These are phyloP conservation scores for Arachnomyces sp. DNA, from an alignment of 2,329 filamentous ascomycete species.

Conservation along the genomic window DNA sequence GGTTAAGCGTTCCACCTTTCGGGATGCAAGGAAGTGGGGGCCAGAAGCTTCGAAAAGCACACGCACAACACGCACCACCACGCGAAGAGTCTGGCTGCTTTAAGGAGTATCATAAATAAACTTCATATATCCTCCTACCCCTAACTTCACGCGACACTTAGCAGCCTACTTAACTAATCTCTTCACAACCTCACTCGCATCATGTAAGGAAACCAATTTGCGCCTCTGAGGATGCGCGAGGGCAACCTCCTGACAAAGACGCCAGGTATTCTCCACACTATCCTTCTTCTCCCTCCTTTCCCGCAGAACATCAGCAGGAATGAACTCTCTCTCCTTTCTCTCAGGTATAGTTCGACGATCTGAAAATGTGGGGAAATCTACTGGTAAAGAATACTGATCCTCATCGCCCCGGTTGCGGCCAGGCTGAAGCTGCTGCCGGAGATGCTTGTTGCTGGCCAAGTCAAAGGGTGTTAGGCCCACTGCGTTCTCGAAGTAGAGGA, in stretches of 20 bases:
- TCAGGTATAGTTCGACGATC: background rate
- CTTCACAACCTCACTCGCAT: constrained; percentile 55
- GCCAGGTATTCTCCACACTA: constrained; percentile 5
- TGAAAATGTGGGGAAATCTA: too few species aligned
- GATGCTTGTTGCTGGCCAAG: constrained; percentile 48
- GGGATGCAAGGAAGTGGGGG: too few species aligned
- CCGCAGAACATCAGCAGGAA: background rate
- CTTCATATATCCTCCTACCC: too few species aligned
- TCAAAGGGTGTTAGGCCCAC: constrained; percentile 66
- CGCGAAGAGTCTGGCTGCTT: too few species aligned
- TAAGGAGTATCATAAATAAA: too few species aligned
- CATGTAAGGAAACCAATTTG: constrained; percentile 47
- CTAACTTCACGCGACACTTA: too few species aligned
- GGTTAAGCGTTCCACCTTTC: too few species aligned
- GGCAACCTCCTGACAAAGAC: constrained; percentile 4
- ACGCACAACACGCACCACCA: too few species aligned
- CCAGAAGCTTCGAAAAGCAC: too few species aligned
- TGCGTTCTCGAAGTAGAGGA: constrained; percentile 65
- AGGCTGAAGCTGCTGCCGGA: constrained; percentile 12
- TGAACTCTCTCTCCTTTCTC: background rate
- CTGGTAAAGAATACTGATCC: constrained; percentile 8
- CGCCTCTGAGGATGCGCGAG: constrained; percentile 31
- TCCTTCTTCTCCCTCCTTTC: background rate
- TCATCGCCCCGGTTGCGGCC: too few species aligned
- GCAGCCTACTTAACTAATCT: too few species aligned